Evolutionary conservation across 768 basidiomycete genomes (phyloP), one percentile per base, ranked within the genome.

Genomic region (Glaciozyma martinii): DNA sequence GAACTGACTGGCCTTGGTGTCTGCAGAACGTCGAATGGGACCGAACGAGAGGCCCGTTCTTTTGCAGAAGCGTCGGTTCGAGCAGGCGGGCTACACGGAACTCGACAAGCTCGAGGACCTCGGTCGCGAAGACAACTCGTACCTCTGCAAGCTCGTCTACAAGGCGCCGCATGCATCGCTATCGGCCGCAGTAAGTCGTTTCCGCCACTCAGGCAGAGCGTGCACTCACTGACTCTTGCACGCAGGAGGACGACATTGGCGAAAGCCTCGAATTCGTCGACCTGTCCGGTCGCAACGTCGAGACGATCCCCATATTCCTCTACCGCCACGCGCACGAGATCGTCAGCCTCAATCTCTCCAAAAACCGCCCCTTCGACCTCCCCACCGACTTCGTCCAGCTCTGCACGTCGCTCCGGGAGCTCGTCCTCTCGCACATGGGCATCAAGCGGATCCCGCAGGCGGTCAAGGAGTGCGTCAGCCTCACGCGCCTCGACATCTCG

Each of bases 341-440:
- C 72, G 79, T 88, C 63, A 85, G 82, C 47, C 86, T 98, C 64
- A 89, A 88, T 66, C 82, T 98, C 19, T 94, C 91, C 5, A 85
- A 89, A 52, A 99, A 98, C 74, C 91, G 93, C 3, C 90, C 94
- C 83, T 82, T 93, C 61, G 93, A 98, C 76, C 87, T 98, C 43
- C 95, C 94, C 1, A 85, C 90, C 57, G 95, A 98, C 77, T 99
- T 99, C 75, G 86, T 95, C 63, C 89, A 95, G 76, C 84, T 86
- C 8, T 94, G 91, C 74, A 83, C 83, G 1, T 82, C 80, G 8
- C 82, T 99, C 13, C 85, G 86, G 62, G 92, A 95, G 72, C 83
- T 99, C 50, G 84, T 86, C 12, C 79, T 99, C 47, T 86, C 87
- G 15, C 84, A 89, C 69, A 94, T 94, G 88, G 89, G 89, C 18